Evolutionary conservation across 179 eudicot genomes (phyloP).

Genomic region (Silene vulgaris): DNA sequence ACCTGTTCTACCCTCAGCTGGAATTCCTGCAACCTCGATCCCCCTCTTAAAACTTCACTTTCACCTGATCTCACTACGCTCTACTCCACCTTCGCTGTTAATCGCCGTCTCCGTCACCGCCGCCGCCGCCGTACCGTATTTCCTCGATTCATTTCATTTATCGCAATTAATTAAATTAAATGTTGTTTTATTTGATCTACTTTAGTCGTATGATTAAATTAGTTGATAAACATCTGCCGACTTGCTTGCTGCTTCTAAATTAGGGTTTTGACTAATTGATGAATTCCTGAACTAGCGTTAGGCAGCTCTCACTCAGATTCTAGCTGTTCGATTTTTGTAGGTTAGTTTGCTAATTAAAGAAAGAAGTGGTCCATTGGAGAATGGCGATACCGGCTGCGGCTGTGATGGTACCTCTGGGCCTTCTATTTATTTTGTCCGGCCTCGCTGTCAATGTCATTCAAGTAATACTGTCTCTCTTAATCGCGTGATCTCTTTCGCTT

Average conservation of each 20-base stretch:
- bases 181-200: not conserved
- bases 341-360: not conserved
- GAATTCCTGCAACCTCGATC: no score
- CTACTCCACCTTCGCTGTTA: no score
- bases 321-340: not conserved
- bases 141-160: not conserved
- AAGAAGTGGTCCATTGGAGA: not conserved
- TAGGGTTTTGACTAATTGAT: not conserved
- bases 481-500: not conserved
- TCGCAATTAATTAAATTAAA: not conserved
- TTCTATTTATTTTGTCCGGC: slow-evolving; percentile 40
- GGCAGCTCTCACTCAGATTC: not conserved
- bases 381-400: slow-evolving; percentile 41
- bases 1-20: no score
- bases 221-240: not conserved
- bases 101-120: not conserved
- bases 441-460: slow-evolving; percentile 35
- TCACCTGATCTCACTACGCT: no score
- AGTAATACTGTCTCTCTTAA: slow-evolving; percentile 16
- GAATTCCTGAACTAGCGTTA: not conserved
- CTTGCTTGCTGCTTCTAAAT: not conserved
- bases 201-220: not conserved
- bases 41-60: no score
- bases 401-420: slow-evolving; percentile 38
- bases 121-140: no score